A percentile compares a stretch with the other conserved stretches of the same genome.
These are phyloP conservation scores for Daldinia vernicosa DNA, from an alignment of 495 filamentous ascomycete species.

Conservation along the genomic window DNA sequence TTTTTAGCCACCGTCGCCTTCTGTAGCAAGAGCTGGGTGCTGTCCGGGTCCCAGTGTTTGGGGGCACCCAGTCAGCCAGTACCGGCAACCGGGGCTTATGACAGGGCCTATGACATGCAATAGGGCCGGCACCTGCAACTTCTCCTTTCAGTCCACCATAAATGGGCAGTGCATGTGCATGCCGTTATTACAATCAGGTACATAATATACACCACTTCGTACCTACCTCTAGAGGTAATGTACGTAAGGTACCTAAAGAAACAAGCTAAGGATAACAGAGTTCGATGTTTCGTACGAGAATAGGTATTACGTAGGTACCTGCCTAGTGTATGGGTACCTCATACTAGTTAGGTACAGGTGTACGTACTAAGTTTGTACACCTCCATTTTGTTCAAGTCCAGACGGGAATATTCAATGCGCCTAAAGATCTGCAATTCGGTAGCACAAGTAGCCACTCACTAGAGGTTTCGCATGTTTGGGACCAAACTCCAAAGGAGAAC, in stretches of 20 bases:
- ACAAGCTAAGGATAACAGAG: too few species aligned
- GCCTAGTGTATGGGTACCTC: background rate
- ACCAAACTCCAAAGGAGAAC: slow-evolving; percentile 24
- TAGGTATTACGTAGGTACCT: background rate
- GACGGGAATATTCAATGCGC: slow-evolving; percentile 10
- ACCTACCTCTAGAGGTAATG: too few species aligned
- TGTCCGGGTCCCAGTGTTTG: background rate
- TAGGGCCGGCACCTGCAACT: slow-evolving; percentile 13
- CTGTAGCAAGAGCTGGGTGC: background rate
- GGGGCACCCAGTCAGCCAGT: slow-evolving; percentile 31
- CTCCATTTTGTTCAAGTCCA: background rate
- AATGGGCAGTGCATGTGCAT: background rate
- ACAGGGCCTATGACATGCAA: slow-evolving; percentile 8
- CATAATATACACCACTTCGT: background rate
- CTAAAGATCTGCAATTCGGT: slow-evolving; percentile 9
- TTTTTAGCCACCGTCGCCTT: slow-evolving; percentile 3
- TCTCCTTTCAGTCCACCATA: background rate
- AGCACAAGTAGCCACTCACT: slow-evolving; percentile 9
- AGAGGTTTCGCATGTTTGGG: slow-evolving; percentile 34
- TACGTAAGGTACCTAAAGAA: too few species aligned
- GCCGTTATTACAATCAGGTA: background rate
- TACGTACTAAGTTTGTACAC: background rate
- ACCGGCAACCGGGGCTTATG: slow-evolving; percentile 25
- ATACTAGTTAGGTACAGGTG: too few species aligned
- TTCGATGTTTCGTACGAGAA: too few species aligned